phyloP scores from a whole-genome alignment of 2,329 filamentous ascomycete species.

The Lasiodiplodia gonubiensis region DNA sequence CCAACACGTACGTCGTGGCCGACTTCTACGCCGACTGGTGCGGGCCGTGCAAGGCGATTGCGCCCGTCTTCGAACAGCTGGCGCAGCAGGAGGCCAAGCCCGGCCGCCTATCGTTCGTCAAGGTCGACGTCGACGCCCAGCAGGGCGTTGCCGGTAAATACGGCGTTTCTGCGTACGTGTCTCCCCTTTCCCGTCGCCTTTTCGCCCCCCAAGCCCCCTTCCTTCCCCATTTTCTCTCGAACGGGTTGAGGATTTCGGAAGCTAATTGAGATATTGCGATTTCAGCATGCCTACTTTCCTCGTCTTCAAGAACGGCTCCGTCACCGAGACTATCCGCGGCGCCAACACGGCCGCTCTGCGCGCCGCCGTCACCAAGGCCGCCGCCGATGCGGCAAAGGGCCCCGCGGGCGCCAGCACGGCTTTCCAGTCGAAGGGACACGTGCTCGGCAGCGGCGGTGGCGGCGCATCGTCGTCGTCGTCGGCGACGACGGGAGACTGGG shows the following conservation, averaged over 20 bases:
- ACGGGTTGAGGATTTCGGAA: slow-evolving; percentile 32
- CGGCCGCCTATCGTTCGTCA: slow-evolving; percentile 57
- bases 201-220: background rate
- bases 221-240: background rate
- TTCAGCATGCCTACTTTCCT: slow-evolving; percentile 57
- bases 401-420: slow-evolving; percentile 41
- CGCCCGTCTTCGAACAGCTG: slow-evolving; percentile 58
- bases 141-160: slow-evolving; percentile 57
- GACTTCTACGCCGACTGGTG: slow-evolving; percentile 64
- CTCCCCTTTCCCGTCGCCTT: background rate
- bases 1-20: slow-evolving; percentile 51
- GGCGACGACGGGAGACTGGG: slow-evolving; percentile 35
- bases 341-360: slow-evolving; percentile 56
- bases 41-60: slow-evolving; percentile 62
- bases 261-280: slow-evolving; percentile 9
- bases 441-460: slow-evolving; percentile 36
- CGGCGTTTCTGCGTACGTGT: slow-evolving; percentile 54
- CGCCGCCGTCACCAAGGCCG: slow-evolving; percentile 53
- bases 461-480: slow-evolving; percentile 26
- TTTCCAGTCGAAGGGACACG: slow-evolving; percentile 53
- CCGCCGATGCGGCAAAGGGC: slow-evolving; percentile 46
- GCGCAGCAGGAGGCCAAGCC: slow-evolving; percentile 56
- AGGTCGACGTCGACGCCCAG: slow-evolving; percentile 62
- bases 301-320: slow-evolving; percentile 50
- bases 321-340: slow-evolving; percentile 55